Percentiles rank a stretch among this genome's conserved stretches.
phyloP scores from a whole-genome alignment of 1,284 basidiomycete genomes.

The Dichomitus squalens region DNA sequence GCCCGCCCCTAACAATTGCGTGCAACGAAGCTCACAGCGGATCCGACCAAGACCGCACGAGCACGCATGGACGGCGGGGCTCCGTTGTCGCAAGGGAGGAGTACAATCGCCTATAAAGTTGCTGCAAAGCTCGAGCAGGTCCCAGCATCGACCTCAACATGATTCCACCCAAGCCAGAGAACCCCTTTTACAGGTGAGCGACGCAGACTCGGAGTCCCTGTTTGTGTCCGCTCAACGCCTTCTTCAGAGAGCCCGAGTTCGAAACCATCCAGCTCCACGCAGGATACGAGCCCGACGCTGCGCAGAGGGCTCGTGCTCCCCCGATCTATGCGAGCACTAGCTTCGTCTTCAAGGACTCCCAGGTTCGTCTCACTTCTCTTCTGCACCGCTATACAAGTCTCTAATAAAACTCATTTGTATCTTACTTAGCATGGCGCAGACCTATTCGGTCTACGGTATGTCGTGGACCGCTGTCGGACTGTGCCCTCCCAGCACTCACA shows the following conservation, averaged over 20 bases:
- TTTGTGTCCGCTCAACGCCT: background rate
- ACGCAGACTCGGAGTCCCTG: background rate
- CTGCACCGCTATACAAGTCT: no score
- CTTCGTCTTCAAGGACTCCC: slow-evolving; percentile 82
- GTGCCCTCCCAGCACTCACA: background rate
- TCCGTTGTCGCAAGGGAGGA: no score
- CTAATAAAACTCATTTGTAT: background rate
- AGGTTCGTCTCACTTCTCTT: slow-evolving; percentile 44
- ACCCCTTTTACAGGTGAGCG: slow-evolving; percentile 3
- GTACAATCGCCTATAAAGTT: no score
- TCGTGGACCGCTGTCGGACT: background rate
- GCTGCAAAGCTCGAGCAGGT: slow-evolving; percentile 40
- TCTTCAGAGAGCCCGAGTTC: slow-evolving; percentile 65
- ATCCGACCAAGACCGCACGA: background rate
- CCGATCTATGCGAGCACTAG: slow-evolving; percentile 83
- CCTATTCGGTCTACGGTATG: slow-evolving; percentile 73
- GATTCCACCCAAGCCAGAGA: slow-evolving; percentile 2
- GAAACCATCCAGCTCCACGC: slow-evolving; percentile 86
- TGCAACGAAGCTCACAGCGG: background rate
- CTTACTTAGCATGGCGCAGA: slow-evolving; percentile 73
- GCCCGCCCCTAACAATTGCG: background rate
- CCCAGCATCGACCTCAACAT: background rate
- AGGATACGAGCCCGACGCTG: slow-evolving; percentile 72
- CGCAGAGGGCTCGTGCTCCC: slow-evolving; percentile 81
- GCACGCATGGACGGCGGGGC: background rate